Evolutionary conservation across 192 early-diverging fungal species (phyloP), one percentile per base, ranked within the genome.

Genomic region (Neocallimastix lanati): DNA sequence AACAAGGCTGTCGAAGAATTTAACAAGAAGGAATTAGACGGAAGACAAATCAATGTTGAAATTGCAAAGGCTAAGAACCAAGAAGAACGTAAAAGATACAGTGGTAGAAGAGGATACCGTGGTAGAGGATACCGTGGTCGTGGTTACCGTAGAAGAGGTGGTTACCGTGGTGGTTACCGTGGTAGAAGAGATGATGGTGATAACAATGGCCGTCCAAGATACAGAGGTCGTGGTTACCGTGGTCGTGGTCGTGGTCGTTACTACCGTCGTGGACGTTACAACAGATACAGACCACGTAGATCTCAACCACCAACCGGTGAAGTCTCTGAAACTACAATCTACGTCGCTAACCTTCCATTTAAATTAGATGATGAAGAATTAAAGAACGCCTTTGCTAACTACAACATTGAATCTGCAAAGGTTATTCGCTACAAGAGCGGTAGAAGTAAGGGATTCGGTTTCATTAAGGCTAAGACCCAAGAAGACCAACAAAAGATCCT

Each of bases 371-470:
- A 93, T 76, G 90, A 90, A 11, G 90, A 87, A 79, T 86, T 95
- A 78, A 90, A 89, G 82, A 82, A 84, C 4, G 50, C 50, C 11
- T 80, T 80, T 80, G 82, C 86, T 28, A 89, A 83, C 76, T 91
- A 93, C 84, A 88, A 91, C 78, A 89, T 96, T 78, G 84, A 86
- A 12, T 86, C 85, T 40, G 92, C 94, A 13, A 92, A 92, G 82
- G 89, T 99, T 77, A 94, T 97, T 38, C 86, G 80, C 82, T 82
- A 85, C 81, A 86, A 82, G 82, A 88, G 84, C 79, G 93, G 92
- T 29, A 90, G 93, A 77, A 90, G 91, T 85, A 96, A 96, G 88
- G 96, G 96, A 78, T 99, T 93, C 86, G 97, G 96, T 28, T 99
- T 99, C 85, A 93, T 96, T 28, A 94, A 95, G 82, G 88, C 95